Evolutionary conservation across 192 early-diverging fungal species (phyloP).

Genomic region (Coemansia sp.): DNA sequence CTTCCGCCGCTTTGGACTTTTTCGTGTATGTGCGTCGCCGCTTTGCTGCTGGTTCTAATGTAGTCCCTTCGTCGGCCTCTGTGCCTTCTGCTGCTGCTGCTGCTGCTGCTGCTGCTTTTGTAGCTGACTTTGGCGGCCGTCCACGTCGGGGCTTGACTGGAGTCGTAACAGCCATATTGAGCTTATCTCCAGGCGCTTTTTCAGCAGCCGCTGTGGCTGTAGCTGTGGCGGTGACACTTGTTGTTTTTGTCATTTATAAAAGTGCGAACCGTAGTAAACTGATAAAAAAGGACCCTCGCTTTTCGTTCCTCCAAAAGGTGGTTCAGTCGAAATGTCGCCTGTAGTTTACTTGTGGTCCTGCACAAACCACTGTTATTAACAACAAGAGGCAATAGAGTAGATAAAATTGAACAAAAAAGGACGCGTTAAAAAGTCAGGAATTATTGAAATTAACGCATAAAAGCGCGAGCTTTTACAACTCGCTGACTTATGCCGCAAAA

Average conservation of each 20-base stretch:
- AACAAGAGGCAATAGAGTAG: not conserved
- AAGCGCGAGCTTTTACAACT: conserved; percentile 2
- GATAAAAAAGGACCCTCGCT: not conserved
- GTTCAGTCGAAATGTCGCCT: not conserved
- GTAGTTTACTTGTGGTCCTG: not conserved
- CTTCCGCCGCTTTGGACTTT: conserved; percentile 10
- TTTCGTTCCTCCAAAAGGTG: not conserved
- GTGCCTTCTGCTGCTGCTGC: not conserved
- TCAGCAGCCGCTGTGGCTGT: not conserved
- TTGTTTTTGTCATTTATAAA: conserved; percentile 33
- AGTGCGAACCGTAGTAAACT: not conserved
- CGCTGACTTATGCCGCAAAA: not conserved
- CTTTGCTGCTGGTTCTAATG: conserved; percentile 19
- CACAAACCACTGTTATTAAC: conserved; percentile 3
- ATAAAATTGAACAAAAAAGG: not conserved
- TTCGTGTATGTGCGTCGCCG: conserved; percentile 38
- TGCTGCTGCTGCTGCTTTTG: not conserved
- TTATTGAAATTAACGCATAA: not conserved
- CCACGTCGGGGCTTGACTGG: conserved; percentile 17
- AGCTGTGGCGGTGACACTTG: conserved; percentile 5
- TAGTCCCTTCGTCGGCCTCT: not conserved
- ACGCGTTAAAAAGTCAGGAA: not conserved
- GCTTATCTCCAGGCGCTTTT: not conserved
- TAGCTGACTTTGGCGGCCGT: conserved; percentile 12
- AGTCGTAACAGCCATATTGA: not conserved